Percentiles rank a stretch among this genome's conserved stretches.
Conservation (phyloP, 2,329 filamentous ascomycete genomes). For the Gaeumannomyces tritici region DNA sequence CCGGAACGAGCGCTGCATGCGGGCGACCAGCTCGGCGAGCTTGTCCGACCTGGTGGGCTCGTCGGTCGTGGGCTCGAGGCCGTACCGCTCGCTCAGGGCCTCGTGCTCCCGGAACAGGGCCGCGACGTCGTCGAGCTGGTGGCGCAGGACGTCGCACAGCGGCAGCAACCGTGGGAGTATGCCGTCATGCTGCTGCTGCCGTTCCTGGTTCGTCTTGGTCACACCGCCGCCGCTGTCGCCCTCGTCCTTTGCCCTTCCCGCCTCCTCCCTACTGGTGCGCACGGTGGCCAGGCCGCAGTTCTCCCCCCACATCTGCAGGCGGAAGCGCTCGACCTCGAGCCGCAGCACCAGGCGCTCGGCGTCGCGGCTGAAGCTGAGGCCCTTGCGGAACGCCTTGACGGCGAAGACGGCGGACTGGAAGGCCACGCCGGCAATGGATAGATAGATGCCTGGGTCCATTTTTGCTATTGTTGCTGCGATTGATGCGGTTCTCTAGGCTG, state of each 20-base stretch:
- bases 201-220: too few relatives aligned
- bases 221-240: too few relatives aligned
- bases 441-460: slow-evolving; percentile 9
- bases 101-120: slow-evolving; percentile 4
- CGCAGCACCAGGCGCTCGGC: slow-evolving; percentile 8
- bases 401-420: slow-evolving; percentile 6
- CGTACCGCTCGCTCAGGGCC: slow-evolving; percentile 6
- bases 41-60: slow-evolving; percentile 7
- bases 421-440: slow-evolving; percentile 4
- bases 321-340: slow-evolving; percentile 9
- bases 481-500: too few relatives aligned
- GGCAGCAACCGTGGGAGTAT: slow-evolving; percentile 5
- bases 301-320: slow-evolving; percentile 9
- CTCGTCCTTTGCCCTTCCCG: too few relatives aligned
- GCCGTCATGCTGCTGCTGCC: background rate
- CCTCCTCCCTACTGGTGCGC: background rate
- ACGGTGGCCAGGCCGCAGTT: slow-evolving; percentile 5
- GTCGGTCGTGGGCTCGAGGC: slow-evolving; percentile 6
- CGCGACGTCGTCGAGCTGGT: slow-evolving; percentile 7
- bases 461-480: background rate
- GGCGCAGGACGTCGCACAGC: slow-evolving; percentile 4
- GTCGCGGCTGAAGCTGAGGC: slow-evolving; percentile 6
- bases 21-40: slow-evolving; percentile 4
- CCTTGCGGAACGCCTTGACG: slow-evolving; percentile 8
- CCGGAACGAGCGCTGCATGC: slow-evolving; percentile 8